Base-by-base conservation (phyloP, 1,284 basidiomycete species). In the Cryptococcus sp. region DNA sequence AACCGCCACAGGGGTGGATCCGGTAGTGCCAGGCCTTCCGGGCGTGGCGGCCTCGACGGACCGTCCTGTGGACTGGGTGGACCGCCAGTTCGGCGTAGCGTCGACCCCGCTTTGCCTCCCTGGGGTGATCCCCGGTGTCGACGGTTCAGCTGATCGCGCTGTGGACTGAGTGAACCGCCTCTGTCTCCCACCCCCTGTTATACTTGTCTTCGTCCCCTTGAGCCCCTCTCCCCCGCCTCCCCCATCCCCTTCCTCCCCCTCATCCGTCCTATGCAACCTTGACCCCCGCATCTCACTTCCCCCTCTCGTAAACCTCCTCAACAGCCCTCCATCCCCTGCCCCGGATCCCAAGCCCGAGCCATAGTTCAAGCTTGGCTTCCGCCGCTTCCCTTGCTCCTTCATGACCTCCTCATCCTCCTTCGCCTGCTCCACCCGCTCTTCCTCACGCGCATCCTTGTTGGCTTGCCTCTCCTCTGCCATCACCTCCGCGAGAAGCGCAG, bases 391-490 rank as follows among this genome's bases (percentile, higher is more conserved):
- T 35, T 53, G 53, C 56, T 67, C 67, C 52, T 63, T 67, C 49
- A 54, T 47, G 21, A 69, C 15, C 45, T 70, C 68, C 33, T 63
- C 66, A 37, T 53, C 44, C 43, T 71, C 68, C 48, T 46, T 56
- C 23, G 56, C 59, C 24, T 46, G 12, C 8, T 63, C 62, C 5
- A 46, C 56, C 12, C 33, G n/a, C 23, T 65, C 59, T 37, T 62
- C 60, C 23, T 65, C 39, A n/a, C 50, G 48, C 3, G 49, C 42
- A 18, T 56, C 58, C 40, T 59, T 45, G 37, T 50, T 57, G 1
- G 60, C 62, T 18, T 48, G 45, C 15, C 55, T 37, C 53, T 72
- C 70, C 50, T 72, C 70, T 40, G 62, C 59, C 63, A 72, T 69
- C 2, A 72, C 64, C 50, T 72, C 68, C 21, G 56, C 39, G 24